Evolutionary conservation across 495 filamentous ascomycete species (phyloP).

Genomic region (Podospora bellae-mahoneyi): DNA sequence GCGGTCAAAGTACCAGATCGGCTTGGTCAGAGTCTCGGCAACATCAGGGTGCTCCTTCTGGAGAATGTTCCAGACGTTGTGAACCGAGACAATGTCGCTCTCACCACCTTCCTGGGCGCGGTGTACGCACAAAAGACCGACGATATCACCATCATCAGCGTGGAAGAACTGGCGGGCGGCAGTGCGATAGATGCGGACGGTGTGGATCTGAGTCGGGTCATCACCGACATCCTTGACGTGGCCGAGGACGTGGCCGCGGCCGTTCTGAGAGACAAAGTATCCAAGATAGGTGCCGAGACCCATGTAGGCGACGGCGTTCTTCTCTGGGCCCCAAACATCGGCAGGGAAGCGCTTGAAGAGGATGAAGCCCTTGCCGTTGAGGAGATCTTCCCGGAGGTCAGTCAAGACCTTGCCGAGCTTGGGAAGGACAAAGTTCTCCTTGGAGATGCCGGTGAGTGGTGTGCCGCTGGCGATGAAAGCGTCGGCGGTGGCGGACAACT

Average conservation of each 20-base stretch:
- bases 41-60: constrained; percentile 75
- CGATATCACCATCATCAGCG: constrained; percentile 76
- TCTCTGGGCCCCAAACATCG: constrained; percentile 68
- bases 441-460: constrained; percentile 71
- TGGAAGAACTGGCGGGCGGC: constrained; percentile 81
- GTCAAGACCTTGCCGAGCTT: constrained; percentile 54
- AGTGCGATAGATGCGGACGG: constrained; percentile 84
- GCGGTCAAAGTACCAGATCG: constrained; percentile 91
- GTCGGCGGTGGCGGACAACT: constrained; percentile 66
- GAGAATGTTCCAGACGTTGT: constrained; percentile 79
- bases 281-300: constrained; percentile 83
- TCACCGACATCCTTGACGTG: constrained; percentile 90
- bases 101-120: constrained; percentile 79
- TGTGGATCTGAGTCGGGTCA: constrained; percentile 73
- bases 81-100: constrained; percentile 73
- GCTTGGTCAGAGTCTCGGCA: constrained; percentile 65
- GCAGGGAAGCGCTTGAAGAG: constrained; percentile 85
- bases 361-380: constrained; percentile 85
- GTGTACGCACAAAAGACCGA: constrained; percentile 80
- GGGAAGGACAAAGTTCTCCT: constrained; percentile 67
- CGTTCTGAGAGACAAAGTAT: constrained; percentile 83
- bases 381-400: constrained; percentile 61
- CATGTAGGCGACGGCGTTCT: constrained; percentile 85
- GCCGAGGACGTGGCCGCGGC: constrained; percentile 80
- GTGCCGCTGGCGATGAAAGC: constrained; percentile 58